phyloP scores from a whole-genome alignment of 2,329 filamentous ascomycete genomes.

The Aspergillus fumigatiaffinis region DNA sequence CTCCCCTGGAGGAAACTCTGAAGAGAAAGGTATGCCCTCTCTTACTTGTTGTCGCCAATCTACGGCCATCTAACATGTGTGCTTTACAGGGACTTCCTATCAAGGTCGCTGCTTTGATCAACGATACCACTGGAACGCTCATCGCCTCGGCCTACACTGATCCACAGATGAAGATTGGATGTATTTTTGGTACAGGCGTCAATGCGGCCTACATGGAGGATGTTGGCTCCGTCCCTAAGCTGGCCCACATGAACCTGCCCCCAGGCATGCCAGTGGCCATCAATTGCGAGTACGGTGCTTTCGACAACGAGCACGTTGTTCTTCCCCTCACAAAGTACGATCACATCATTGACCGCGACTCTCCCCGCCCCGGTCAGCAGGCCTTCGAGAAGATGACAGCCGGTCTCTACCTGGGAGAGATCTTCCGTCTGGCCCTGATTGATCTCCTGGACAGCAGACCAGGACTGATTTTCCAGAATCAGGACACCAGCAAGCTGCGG shows the following conservation, averaged over 20 bases:
- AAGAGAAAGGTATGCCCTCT: slow-evolving; percentile 56
- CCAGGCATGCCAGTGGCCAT: slow-evolving; percentile 84
- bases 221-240: slow-evolving; percentile 85
- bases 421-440: slow-evolving; percentile 82
- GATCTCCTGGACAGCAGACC: slow-evolving; percentile 78
- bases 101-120: slow-evolving; percentile 88
- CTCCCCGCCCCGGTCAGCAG: slow-evolving; percentile 88
- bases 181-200: slow-evolving; percentile 97
- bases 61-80: slow-evolving; percentile 4
- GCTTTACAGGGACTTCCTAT: slow-evolving; percentile 71
- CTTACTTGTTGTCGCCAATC: slow-evolving; percentile 7
- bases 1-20: slow-evolving; percentile 77
- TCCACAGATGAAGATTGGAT: slow-evolving; percentile 84
- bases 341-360: slow-evolving; percentile 81
- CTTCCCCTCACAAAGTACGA: slow-evolving; percentile 85
- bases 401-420: slow-evolving; percentile 88
- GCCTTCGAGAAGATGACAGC: slow-evolving; percentile 98
- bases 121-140: slow-evolving; percentile 94
- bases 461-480: slow-evolving; percentile 72
- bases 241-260: slow-evolving; percentile 84
- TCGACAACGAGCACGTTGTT: slow-evolving; percentile 88
- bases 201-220: slow-evolving; percentile 99
- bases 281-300: slow-evolving; percentile 97
- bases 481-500: slow-evolving; percentile 75
- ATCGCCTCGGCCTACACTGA: slow-evolving; percentile 98